Evolutionary conservation across 176 grass and related monocot genomes (phyloP).

Genomic region (Oryza australiensis): DNA sequence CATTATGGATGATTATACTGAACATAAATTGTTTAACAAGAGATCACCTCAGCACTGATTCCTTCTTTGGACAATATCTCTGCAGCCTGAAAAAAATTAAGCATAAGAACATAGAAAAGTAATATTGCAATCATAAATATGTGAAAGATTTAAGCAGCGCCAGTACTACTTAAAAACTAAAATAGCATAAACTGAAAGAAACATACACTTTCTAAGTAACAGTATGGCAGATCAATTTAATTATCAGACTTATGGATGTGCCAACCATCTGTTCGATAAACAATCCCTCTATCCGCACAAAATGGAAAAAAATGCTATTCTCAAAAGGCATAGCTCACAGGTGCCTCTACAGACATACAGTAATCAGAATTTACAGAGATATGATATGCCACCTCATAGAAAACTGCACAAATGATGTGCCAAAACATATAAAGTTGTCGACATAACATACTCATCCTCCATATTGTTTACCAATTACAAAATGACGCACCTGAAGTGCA

Average conservation of each 20-base stretch:
- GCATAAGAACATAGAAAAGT: conserved; percentile 19
- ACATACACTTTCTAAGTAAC: neutral
- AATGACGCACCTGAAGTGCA: conserved; percentile 76
- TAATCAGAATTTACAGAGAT: conserved; percentile 15
- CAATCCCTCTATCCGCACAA: neutral
- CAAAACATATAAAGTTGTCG: neutral
- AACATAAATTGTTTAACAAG: conserved; percentile 31
- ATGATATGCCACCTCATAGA: conserved; percentile 2
- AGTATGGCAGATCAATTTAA: neutral
- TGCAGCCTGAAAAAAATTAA: conserved; percentile 63
- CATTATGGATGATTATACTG: neutral
- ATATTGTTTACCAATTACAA: conserved; percentile 15
- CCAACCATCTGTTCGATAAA: conserved; percentile 1
- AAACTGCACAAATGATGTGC: neutral
- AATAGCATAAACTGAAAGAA: neutral
- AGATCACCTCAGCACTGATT: conserved; percentile 87
- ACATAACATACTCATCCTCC: neutral
- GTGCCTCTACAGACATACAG: neutral
- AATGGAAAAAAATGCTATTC: conserved; percentile 3
- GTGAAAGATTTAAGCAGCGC: neutral
- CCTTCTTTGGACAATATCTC: conserved; percentile 92
- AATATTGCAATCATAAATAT: conserved; percentile 9
- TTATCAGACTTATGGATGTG: neutral
- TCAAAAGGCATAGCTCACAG: neutral
- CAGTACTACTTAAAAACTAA: neutral